These are phyloP conservation scores for Thuidium tamariscinum DNA, from an alignment of 225 moss, liverwort and hornwort genomes.

Conservation along the genomic window DNA sequence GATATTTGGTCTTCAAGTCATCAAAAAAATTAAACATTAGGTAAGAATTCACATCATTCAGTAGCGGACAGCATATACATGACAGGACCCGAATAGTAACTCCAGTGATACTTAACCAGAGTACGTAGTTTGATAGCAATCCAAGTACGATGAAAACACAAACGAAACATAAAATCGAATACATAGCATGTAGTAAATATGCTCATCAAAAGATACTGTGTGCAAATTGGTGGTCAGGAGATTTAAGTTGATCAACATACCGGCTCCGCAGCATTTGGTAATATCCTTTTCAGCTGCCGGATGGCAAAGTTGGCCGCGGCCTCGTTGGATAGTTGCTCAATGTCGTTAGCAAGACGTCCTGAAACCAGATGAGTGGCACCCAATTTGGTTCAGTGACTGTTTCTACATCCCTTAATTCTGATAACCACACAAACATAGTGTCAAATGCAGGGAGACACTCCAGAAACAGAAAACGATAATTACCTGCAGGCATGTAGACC, in stretches of 20 bases:
- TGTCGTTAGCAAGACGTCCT: slow-evolving; percentile 86
- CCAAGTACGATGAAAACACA: background rate
- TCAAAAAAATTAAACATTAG: background rate
- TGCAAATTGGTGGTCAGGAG: background rate
- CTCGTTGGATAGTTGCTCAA: slow-evolving; percentile 77
- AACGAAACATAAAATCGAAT: background rate
- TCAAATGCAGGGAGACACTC: background rate
- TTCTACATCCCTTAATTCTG: background rate
- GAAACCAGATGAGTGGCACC: slow-evolving; percentile 11
- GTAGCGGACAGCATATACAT: background rate
- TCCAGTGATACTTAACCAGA: background rate
- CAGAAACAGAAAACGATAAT: background rate
- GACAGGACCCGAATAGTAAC: background rate
- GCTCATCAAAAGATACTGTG: background rate
- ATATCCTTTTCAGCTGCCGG: slow-evolving; percentile 84
- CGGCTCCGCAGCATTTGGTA: slow-evolving; percentile 84
- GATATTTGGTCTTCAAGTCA: slow-evolving; percentile 49
- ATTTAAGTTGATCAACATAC: slow-evolving; percentile 13
- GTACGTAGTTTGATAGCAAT: background rate
- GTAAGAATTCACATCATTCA: background rate
- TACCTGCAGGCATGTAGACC: slow-evolving; percentile 96
- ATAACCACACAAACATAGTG: background rate
- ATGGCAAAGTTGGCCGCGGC: slow-evolving; percentile 84
- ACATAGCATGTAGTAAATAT: background rate
- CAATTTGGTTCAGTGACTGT: background rate